These are phyloP conservation scores for Fusarium vanettenii DNA, from an alignment of 2,329 filamentous ascomycete species.

Conservation along the genomic window DNA sequence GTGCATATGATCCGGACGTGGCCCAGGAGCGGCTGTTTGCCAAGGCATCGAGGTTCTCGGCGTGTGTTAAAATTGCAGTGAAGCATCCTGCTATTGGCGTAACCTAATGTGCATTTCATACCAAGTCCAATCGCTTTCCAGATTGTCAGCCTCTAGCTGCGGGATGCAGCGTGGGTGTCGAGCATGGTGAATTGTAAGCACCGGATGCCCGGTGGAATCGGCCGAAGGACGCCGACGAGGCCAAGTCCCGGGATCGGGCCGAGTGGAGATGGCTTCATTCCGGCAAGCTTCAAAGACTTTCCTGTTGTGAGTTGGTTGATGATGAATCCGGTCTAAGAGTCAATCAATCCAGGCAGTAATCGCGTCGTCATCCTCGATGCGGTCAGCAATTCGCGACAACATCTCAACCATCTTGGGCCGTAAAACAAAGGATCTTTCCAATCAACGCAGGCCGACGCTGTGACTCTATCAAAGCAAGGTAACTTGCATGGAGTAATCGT, in stretches of 20 bases:
- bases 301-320: not conserved
- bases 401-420: not conserved
- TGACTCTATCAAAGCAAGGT: not conserved
- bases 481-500: constrained; percentile 1
- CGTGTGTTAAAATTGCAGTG: not conserved
- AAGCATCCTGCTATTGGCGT: no score
- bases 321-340: not conserved
- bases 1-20: no score
- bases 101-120: no score
- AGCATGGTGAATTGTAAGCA: not conserved
- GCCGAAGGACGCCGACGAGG: not conserved
- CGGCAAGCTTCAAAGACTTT: not conserved
- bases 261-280: not conserved
- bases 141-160: not conserved
- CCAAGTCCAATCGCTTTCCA: not conserved
- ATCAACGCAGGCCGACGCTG: not conserved
- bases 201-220: not conserved
- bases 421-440: not conserved
- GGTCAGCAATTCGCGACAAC: not conserved
- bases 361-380: not conserved
- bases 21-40: no score
- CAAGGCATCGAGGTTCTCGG: not conserved
- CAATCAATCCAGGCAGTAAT: not conserved
- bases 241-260: not conserved
- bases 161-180: not conserved